Conservation (phyloP, 768 basidiomycete genomes). For the Lentinula edodes region DNA sequence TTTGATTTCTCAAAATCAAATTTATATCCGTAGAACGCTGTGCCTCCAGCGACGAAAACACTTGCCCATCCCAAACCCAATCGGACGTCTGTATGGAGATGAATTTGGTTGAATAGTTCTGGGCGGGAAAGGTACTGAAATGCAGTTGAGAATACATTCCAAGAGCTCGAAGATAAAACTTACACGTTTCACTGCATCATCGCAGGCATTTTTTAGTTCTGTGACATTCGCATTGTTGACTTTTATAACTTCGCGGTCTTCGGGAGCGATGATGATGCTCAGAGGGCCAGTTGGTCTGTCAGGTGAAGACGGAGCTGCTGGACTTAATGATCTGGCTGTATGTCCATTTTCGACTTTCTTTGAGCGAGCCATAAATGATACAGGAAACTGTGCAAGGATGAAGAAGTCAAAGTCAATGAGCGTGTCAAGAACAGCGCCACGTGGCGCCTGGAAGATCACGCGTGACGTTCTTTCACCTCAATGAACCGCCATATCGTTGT, state of each 20-base stretch:
- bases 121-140: conserved; percentile 75
- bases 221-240: conserved; percentile 53
- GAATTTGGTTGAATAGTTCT: conserved; percentile 79
- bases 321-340: conserved; percentile 4
- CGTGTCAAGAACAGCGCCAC: background rate
- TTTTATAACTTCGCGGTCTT: conserved; percentile 50
- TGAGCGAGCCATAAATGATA: conserved; percentile 10
- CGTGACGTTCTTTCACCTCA: background rate
- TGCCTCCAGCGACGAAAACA: conserved; percentile 75
- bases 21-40: conserved; percentile 82
- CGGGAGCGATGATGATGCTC: conserved; percentile 36
- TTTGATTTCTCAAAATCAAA: conserved; percentile 89
- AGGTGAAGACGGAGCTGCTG: conserved; percentile 18
- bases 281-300: conserved; percentile 53
- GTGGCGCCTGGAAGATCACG: background rate
- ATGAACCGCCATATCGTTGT: conserved; percentile 44
- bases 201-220: conserved; percentile 68
- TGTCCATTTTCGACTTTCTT: conserved; percentile 10
- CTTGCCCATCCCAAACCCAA: conserved; percentile 84
- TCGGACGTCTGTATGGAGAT: conserved; percentile 85
- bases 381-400: background rate
- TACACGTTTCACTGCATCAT: conserved; percentile 89
- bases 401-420: background rate
- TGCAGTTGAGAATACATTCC: background rate
- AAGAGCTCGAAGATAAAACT: conserved; percentile 14